These are phyloP conservation scores for Plasmodium fragile DNA, from an alignment of 169 alveolate species.

Conservation along the genomic window DNA sequence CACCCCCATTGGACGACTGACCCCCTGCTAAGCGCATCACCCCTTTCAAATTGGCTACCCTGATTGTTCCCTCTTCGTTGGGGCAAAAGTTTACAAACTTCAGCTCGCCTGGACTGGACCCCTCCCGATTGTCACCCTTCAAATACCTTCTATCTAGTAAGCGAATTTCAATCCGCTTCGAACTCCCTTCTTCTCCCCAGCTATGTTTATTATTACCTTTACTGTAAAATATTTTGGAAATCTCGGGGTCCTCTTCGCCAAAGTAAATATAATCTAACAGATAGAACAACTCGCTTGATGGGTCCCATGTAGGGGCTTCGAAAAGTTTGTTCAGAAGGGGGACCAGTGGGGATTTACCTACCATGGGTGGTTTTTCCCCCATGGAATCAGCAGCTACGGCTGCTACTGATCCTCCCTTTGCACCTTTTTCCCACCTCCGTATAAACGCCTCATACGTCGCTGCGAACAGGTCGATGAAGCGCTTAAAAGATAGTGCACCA, in stretches of 20 bases:
- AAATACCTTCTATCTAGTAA: neutral
- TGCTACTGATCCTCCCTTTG: neutral
- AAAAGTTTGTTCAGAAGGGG: neutral
- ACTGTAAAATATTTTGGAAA: neutral
- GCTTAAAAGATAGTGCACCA: conserved; percentile 17
- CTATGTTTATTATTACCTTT: neutral
- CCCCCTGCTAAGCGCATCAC: neutral
- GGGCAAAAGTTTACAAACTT: neutral
- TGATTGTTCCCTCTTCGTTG: neutral
- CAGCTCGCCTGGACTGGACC: neutral
- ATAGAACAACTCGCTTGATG: neutral
- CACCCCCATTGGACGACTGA: neutral
- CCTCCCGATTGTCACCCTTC: neutral
- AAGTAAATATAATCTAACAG: neutral
- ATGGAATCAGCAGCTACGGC: no score
- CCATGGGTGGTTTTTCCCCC: neutral
- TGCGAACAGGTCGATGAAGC: conserved; percentile 11
- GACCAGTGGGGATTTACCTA: neutral
- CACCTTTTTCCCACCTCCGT: conserved; percentile 2
- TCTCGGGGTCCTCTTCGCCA: neutral
- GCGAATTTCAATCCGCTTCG: neutral
- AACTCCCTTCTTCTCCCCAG: neutral
- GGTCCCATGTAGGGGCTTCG: neutral
- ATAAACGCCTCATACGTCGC: conserved; percentile 25
- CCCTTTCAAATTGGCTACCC: neutral